These are phyloP conservation scores for Clarireedia monteithiana DNA, from an alignment of 2,329 filamentous ascomycete genomes.

Conservation along the genomic window DNA sequence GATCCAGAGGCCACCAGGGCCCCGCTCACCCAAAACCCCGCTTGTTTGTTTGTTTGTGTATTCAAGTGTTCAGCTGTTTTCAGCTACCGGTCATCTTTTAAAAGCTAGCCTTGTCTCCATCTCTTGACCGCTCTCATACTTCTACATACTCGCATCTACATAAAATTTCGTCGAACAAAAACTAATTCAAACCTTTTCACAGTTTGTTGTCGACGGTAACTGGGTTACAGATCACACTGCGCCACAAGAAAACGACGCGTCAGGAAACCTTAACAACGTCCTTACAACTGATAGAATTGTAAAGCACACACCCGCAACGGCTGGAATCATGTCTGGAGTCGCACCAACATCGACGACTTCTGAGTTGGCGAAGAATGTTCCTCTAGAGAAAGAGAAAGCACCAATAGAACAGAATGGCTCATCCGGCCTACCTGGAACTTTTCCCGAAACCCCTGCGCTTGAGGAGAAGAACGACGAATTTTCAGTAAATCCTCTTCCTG, in stretches of 20 bases:
- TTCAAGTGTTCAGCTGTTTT: background rate
- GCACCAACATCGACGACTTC: constrained; percentile 66
- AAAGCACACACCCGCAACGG: constrained; percentile 37
- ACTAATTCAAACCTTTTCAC: background rate
- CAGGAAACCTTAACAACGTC: constrained; percentile 90
- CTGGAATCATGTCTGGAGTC: constrained; percentile 55
- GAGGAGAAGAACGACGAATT: constrained; percentile 33
- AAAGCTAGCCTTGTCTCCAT: constrained; percentile 1
- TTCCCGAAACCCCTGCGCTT: constrained; percentile 62
- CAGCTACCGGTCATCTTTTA: constrained; percentile 4
- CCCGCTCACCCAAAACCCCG: constrained; percentile 6
- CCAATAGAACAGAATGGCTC: constrained; percentile 24
- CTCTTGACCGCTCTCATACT: background rate
- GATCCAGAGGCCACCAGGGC: background rate
- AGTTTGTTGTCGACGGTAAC: constrained; percentile 93
- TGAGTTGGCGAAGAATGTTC: constrained; percentile 57
- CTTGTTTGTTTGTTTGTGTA: constrained; percentile 7
- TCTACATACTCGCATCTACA: background rate
- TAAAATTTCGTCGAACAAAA: background rate
- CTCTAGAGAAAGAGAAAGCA: constrained; percentile 42
- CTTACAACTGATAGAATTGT: constrained; percentile 66
- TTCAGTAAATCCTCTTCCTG: constrained; percentile 54
- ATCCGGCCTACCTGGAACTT: constrained; percentile 55
- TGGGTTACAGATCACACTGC: constrained; percentile 81
- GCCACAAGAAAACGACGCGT: constrained; percentile 73